A percentile compares a stretch with the other conserved stretches of the same genome.
These are phyloP conservation scores for Russula ochroleuca DNA, from an alignment of 768 basidiomycete species.

Conservation along the genomic window DNA sequence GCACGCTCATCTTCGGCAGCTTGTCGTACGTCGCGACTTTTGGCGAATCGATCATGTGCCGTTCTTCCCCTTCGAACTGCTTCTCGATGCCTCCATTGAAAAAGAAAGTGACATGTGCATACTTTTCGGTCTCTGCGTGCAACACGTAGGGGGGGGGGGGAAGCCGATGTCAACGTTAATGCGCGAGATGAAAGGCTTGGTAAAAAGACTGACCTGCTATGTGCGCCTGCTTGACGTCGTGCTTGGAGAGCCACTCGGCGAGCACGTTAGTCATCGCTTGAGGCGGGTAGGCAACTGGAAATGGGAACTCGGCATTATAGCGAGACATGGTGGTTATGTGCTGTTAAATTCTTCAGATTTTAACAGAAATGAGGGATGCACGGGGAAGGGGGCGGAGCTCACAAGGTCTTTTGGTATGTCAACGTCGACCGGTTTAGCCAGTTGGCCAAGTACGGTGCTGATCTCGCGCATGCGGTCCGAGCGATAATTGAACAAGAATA, in stretches of 20 bases:
- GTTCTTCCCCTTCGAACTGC: constrained; percentile 77
- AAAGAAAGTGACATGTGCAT: constrained; percentile 97
- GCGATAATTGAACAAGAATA: constrained; percentile 97
- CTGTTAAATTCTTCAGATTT: constrained; percentile 36
- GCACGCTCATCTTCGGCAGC: constrained; percentile 85
- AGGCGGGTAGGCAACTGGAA: constrained; percentile 89
- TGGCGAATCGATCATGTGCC: constrained; percentile 86
- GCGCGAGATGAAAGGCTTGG: background rate
- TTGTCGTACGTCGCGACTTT: constrained; percentile 95
- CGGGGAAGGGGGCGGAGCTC: constrained; percentile 30
- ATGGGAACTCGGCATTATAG: constrained; percentile 89
- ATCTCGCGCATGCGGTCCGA: constrained; percentile 96
- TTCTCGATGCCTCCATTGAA: constrained; percentile 97
- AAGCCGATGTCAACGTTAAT: background rate
- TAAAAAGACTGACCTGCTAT: constrained; percentile 59
- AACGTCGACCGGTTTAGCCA: constrained; percentile 81
- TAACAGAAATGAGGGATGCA: background rate
- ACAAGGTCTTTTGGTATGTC: constrained; percentile 78
- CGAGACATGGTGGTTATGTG: constrained; percentile 90
- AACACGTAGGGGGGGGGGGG: background rate
- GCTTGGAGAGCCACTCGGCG: constrained; percentile 81
- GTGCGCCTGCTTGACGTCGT: constrained; percentile 81
- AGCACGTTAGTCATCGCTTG: constrained; percentile 92
- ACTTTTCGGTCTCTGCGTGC: constrained; percentile 87
- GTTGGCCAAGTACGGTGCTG: constrained; percentile 69